Evolutionary conservation across 257 asterid species (phyloP).

Genomic region (Fraxinus quadrangulata): DNA sequence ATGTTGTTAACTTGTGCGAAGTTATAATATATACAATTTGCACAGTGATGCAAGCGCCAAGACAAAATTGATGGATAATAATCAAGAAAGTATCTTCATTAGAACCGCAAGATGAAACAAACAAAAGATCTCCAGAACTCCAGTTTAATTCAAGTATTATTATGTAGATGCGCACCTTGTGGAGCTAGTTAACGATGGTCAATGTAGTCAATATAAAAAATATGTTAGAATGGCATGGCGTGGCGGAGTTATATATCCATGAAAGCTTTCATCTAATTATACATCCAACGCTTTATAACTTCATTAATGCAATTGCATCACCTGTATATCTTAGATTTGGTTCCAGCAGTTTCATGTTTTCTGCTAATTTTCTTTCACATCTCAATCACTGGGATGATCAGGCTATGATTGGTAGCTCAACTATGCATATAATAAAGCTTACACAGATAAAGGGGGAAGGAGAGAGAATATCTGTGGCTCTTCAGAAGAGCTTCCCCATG

Average conservation of each 20-base stretch:
- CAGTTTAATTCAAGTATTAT: conserved; percentile 9
- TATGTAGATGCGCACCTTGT: not conserved
- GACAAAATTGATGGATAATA: conserved; percentile 5
- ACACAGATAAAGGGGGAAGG: not conserved
- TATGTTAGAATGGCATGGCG: not conserved
- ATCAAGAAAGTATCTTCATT: conserved; percentile 2
- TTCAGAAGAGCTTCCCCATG: conserved; percentile 1
- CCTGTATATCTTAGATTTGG: not conserved
- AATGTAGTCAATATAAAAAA: not conserved
- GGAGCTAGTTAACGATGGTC: not conserved
- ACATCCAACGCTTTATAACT: not conserved
- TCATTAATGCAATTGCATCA: not conserved
- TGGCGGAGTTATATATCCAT: not conserved
- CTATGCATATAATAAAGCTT: not conserved
- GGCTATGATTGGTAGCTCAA: not conserved
- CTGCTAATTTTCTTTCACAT: not conserved
- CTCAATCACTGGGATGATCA: not conserved
- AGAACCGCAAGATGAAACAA: conserved; percentile 14
- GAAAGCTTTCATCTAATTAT: not conserved
- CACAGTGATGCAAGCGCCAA: conserved; percentile 10
- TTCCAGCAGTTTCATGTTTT: not conserved
- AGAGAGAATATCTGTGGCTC: not conserved
- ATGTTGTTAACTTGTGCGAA: conserved; percentile 2
- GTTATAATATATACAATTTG: conserved; percentile 14
- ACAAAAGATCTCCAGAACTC: conserved; percentile 19